Evolutionary conservation across 2,329 filamentous ascomycete species (phyloP).

Genomic region (Aschersonia sp.): DNA sequence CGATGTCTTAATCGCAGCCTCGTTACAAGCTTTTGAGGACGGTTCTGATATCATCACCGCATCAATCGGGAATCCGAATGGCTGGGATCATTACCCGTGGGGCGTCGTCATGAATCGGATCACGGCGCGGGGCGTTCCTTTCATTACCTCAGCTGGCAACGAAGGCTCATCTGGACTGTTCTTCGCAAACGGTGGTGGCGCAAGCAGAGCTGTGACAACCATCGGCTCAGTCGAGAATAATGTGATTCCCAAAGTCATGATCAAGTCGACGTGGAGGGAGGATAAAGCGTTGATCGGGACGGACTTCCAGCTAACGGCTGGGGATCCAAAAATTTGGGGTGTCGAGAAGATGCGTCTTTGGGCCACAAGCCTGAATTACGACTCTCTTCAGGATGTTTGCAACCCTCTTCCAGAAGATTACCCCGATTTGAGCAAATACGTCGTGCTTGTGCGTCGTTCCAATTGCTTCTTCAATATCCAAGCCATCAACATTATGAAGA

Average conservation of each 20-base stretch:
- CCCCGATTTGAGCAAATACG: conserved; percentile 34
- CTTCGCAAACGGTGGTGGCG: conserved; percentile 21
- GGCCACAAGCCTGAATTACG: conserved; percentile 17
- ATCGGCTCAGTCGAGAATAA: conserved; percentile 28
- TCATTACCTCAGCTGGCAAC: conserved; percentile 28
- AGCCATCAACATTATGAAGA: conserved; percentile 6
- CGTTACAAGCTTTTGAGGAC: conserved; percentile 24
- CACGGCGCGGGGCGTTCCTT: conserved; percentile 24
- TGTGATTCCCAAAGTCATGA: conserved; percentile 21
- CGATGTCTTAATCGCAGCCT: conserved; percentile 24
- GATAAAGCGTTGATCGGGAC: conserved; percentile 3
- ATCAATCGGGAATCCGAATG: conserved; percentile 17
- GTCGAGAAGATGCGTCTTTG: conserved; percentile 11
- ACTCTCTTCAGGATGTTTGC: conserved; percentile 16
- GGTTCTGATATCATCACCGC: conserved; percentile 22
- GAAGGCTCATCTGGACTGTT: conserved; percentile 25
- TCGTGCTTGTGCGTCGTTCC: conserved; percentile 33
- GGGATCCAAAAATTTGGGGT: conserved; percentile 4
- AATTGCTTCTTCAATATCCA: not conserved
- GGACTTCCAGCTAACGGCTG: not conserved
- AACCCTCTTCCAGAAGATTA: conserved; percentile 25
- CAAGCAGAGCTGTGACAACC: conserved; percentile 25
- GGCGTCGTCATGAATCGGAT: conserved; percentile 25
- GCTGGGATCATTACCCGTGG: conserved; percentile 15
- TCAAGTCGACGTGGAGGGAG: conserved; percentile 20